Conservation (phyloP, 305 asterid species). For the Vinca major region DNA sequence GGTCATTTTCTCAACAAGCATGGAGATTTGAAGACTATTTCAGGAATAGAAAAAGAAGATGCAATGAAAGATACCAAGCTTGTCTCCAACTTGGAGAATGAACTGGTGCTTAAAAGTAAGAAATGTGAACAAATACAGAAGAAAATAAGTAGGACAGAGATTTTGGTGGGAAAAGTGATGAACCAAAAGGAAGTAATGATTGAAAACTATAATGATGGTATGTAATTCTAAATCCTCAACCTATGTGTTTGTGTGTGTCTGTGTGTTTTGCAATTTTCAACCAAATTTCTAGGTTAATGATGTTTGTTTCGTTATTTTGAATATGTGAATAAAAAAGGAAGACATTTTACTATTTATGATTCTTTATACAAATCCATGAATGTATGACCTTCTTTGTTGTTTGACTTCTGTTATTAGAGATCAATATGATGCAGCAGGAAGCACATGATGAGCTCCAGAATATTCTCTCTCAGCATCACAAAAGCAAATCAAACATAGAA, state of each 20-base stretch:
- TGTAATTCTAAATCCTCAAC: background rate
- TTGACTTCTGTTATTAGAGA: conserved; percentile 33
- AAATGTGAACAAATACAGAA: conserved; percentile 48
- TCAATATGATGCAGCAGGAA: conserved; percentile 48
- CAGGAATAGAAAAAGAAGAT: conserved; percentile 42
- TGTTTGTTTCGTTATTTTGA: background rate
- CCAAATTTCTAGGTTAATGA: background rate
- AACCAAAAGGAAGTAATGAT: conserved; percentile 48
- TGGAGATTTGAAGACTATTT: conserved; percentile 59
- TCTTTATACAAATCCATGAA: background rate
- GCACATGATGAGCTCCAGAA: conserved; percentile 34
- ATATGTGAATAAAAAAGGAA: background rate
- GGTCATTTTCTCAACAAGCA: conserved; percentile 52
- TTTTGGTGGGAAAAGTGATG: conserved; percentile 32
- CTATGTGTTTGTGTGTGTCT: background rate
- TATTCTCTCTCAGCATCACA: conserved; percentile 38
- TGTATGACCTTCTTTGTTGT: conserved; percentile 3
- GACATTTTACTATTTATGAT: background rate
- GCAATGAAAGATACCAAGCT: conserved; percentile 38
- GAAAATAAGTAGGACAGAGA: conserved; percentile 55
- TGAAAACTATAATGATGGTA: conserved; percentile 49
- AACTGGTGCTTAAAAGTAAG: conserved; percentile 35
- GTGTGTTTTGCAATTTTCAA: background rate
- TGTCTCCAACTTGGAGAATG: conserved; percentile 31
- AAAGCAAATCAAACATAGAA: conserved; percentile 37